Evolutionary conservation across 352 stramenopile species (phyloP).

Genomic region (Phytopythium aichiense): DNA sequence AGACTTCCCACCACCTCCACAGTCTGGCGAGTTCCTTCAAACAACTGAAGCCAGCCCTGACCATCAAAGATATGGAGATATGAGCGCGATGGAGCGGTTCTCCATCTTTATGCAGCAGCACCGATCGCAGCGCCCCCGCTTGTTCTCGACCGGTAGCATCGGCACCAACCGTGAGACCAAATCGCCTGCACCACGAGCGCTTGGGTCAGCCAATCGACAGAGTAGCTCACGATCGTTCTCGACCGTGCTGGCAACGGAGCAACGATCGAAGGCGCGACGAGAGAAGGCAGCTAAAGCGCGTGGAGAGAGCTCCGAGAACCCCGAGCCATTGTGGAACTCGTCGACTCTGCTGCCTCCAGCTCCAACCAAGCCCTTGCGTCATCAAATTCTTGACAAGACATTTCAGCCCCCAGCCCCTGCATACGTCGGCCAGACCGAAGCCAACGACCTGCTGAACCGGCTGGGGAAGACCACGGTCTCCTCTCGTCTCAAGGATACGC

Average conservation of each 20-base stretch:
- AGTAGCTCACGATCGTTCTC: neutral
- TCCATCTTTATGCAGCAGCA: slow-evolving; percentile 5
- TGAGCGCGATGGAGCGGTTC: slow-evolving; percentile 2
- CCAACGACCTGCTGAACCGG: slow-evolving; percentile 32
- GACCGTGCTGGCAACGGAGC: neutral
- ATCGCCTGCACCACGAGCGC: neutral
- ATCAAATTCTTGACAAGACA: slow-evolving; percentile 55
- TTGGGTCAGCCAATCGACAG: neutral
- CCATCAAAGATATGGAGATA: neutral
- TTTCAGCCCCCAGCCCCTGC: slow-evolving; percentile 42
- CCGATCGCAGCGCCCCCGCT: neutral
- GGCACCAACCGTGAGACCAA: neutral
- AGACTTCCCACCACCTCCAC: neutral
- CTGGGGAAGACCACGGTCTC: slow-evolving; percentile 56
- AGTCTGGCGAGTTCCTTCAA: neutral
- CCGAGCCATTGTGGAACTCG: slow-evolving; percentile 33
- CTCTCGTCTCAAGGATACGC: slow-evolving; percentile 35
- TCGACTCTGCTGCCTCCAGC: slow-evolving; percentile 40
- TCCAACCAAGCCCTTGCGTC: slow-evolving; percentile 32
- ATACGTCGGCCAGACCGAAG: slow-evolving; percentile 26
- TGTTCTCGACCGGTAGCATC: neutral
- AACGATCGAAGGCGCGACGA: slow-evolving; percentile 1
- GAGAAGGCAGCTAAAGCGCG: neutral
- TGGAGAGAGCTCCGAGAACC: neutral
- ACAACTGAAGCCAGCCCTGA: neutral